Conservation (phyloP, 352 stramenopile species). For the Pythium scleroteichum region DNA sequence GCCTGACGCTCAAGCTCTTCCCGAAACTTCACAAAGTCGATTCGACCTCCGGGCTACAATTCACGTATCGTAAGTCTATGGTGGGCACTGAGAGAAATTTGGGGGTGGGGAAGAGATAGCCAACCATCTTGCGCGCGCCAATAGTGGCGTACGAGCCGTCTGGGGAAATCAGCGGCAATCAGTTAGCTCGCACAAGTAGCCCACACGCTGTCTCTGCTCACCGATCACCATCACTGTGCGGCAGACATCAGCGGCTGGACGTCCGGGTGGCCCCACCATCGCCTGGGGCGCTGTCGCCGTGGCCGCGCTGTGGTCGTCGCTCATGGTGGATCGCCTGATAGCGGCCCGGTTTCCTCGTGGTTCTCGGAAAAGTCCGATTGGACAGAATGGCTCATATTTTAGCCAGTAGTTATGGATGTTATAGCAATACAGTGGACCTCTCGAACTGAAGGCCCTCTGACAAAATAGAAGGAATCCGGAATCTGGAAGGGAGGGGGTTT, state of each 20-base stretch:
- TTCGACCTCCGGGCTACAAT: constrained; percentile 43
- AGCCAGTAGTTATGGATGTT: no score
- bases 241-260: constrained; percentile 21
- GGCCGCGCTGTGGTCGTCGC: constrained; percentile 3
- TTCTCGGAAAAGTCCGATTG: neutral
- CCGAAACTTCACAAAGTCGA: constrained; percentile 77
- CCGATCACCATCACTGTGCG: constrained; percentile 72
- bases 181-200: neutral
- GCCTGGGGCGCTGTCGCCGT: neutral
- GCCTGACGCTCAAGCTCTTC: constrained; percentile 51
- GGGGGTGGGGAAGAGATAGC: no score
- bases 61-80: no score
- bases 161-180: constrained; percentile 3
- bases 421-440: neutral
- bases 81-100: no score
- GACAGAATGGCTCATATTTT: no score
- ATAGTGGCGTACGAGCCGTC: constrained; percentile 23
- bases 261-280: neutral
- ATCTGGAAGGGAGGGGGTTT: constrained; percentile 21
- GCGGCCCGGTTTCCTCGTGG: constrained; percentile 5
- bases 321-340: neutral
- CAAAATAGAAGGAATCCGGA: constrained; percentile 38
- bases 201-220: constrained; percentile 19
- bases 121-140: constrained; percentile 15
- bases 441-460: constrained; percentile 18